Conservation (phyloP, 352 stramenopile species). For the Globisporangium sylvaticum region DNA sequence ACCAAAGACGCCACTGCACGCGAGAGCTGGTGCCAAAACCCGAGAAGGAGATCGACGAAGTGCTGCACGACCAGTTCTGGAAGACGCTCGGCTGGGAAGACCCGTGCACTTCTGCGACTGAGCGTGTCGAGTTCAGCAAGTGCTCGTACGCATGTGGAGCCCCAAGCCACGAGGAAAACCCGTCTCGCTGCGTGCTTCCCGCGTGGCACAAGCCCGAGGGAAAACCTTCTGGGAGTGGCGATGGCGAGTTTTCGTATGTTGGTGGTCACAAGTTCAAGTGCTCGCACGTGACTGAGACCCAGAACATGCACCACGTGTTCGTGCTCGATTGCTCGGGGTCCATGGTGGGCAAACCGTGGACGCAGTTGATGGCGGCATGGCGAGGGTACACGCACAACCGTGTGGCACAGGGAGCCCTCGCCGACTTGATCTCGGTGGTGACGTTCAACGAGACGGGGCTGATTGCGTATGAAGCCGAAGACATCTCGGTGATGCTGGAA, state of each 20-base stretch:
- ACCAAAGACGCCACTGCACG: constrained; percentile 67
- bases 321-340: constrained; percentile 74
- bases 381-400: constrained; percentile 66
- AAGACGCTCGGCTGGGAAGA: constrained; percentile 74
- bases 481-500: not conserved
- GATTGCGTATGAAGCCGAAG: not conserved
- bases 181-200: constrained; percentile 56
- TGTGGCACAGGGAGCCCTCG: constrained; percentile 35
- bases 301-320: constrained; percentile 73
- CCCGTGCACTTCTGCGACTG: constrained; percentile 48
- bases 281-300: constrained; percentile 48
- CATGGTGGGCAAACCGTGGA: constrained; percentile 58
- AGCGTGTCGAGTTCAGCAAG: constrained; percentile 62
- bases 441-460: constrained; percentile 39
- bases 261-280: constrained; percentile 74
- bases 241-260: constrained; percentile 51
- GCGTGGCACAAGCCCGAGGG: constrained; percentile 53
- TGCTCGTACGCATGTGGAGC: constrained; percentile 70
- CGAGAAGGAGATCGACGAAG: constrained; percentile 50
- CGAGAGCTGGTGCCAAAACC: constrained; percentile 49
- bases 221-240: constrained; percentile 14
- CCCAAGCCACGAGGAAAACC: constrained; percentile 48
- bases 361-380: constrained; percentile 49
- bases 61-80: constrained; percentile 77
- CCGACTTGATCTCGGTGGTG: constrained; percentile 71